A percentile compares a stretch with the other conserved stretches of the same genome.
phyloP scores from a whole-genome alignment of 1,139 yeast species.

The Maudiozyma humilis region DNA sequence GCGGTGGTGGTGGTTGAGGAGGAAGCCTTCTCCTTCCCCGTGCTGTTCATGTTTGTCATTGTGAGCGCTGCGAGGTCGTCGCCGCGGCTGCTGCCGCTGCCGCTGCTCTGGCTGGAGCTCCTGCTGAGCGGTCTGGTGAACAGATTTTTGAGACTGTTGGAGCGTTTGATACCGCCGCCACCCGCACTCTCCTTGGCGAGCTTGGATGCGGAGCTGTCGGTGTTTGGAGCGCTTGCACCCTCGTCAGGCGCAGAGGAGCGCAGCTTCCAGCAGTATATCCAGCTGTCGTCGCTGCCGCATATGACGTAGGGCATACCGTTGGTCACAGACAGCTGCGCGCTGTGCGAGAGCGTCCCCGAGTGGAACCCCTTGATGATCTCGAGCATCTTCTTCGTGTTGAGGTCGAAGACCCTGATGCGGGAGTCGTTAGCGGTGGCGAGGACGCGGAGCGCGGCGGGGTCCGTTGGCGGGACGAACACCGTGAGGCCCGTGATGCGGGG shows the following conservation, averaged over 20 bases:
- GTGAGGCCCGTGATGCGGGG: constrained; percentile 50
- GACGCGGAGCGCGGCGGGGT: constrained; percentile 29
- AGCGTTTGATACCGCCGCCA: constrained; percentile 35
- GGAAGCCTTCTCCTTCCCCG: not conserved
- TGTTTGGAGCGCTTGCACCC: not conserved
- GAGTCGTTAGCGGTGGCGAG: constrained; percentile 76
- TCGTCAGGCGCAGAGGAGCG: constrained; percentile 14
- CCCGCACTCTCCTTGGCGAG: no score
- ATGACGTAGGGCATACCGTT: constrained; percentile 27
- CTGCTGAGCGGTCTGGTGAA: constrained; percentile 45
- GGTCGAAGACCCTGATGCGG: constrained; percentile 56
- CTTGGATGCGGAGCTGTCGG: not conserved
- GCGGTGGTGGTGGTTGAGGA: not conserved
- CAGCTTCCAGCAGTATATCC: constrained; percentile 32
- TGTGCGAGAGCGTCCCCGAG: constrained; percentile 63
- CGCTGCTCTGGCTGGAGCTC: constrained; percentile 15
- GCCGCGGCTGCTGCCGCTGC: not conserved
- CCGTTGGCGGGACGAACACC: constrained; percentile 23
- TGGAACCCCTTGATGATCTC: constrained; percentile 67
- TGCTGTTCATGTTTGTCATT: not conserved
- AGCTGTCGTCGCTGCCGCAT: constrained; percentile 41
- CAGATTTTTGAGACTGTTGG: constrained; percentile 66
- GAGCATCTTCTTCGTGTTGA: constrained; percentile 48
- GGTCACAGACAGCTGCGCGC: constrained; percentile 37
- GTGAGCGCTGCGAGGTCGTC: constrained; percentile 11